These are phyloP conservation scores for Panaeolus cyanescens DNA, from an alignment of 768 basidiomycete genomes.

Conservation along the genomic window DNA sequence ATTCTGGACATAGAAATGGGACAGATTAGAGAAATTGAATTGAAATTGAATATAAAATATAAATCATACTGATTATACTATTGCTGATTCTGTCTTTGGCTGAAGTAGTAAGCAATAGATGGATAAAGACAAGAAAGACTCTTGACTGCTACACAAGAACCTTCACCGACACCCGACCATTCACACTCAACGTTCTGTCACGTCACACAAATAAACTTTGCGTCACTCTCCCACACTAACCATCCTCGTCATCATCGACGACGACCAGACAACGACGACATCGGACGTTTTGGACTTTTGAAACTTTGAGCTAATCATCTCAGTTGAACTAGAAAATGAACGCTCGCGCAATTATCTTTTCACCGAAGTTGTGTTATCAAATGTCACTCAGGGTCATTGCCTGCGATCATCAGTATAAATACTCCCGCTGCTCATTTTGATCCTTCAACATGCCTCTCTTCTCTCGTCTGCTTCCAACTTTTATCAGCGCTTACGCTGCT, in stretches of 20 bases:
- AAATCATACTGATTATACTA: no score
- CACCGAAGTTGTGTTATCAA: neutral
- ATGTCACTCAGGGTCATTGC: neutral
- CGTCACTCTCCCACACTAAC: neutral
- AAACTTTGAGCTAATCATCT: neutral
- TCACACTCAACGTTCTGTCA: constrained; percentile 15
- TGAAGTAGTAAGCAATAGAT: no score
- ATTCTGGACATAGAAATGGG: neutral
- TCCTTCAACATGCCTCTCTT: constrained; percentile 43
- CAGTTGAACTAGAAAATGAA: neutral
- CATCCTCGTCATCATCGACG: no score
- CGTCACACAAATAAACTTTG: constrained; percentile 19
- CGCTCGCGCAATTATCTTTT: neutral
- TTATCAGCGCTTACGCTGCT: constrained; percentile 50
- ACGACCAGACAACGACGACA: neutral
- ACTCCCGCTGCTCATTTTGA: neutral
- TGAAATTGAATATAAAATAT: neutral
- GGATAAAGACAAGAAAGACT: neutral
- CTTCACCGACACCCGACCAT: neutral
- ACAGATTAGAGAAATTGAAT: neutral
- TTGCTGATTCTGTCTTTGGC: no score
- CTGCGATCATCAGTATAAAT: constrained; percentile 10
- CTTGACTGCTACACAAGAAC: neutral
- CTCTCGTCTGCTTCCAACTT: constrained; percentile 52
- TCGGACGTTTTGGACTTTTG: neutral